Base-by-base conservation (phyloP, 768 basidiomycete genomes). In the Amanita fuliginea region DNA sequence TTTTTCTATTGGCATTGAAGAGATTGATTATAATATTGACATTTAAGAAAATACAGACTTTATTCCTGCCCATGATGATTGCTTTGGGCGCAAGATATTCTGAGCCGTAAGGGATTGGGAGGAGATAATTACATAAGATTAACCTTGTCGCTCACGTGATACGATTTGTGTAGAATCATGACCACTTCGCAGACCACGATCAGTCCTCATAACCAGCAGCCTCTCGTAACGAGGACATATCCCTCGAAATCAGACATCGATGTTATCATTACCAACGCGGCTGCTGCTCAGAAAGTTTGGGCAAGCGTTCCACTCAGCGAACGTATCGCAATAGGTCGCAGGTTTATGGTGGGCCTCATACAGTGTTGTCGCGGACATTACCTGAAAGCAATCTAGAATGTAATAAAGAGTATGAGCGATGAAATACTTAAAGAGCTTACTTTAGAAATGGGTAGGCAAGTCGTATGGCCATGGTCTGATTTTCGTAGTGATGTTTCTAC, bases 361-460 rank as follows among this genome's bases (percentile, higher is more conserved):
- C 33, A 6, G 13, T 22, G 42, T 16, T 28, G 10, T 9, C 4
- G 10, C 3, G 4, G 4, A 30, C 16, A 18, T 6, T 18, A 1
- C 7, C 16, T 33, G 36, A 19, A 10, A 18, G 42, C 36, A 19
- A 8, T 33, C 28, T 30, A 76, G 73, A 72, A 72, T 13, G 75
- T 72, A 51, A 80, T 81, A 53, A 71, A 68, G 54, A 62, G 63
- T 4, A 65, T 72, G 61, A 58, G 62, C 6, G 77, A 85, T 14
- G 77, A 86, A 26, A 75, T 90, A 11, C 78, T 81, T 0, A 59
- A 76, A 28, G 93, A 97, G 57, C 69, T 97, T 46, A 82, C 91
- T 0, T 56, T 81, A 46, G 89, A 96, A 66, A 97, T 99, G 86
- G 95, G 95, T 33, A 72, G 92, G 90, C 90, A 53, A 55, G 80